phyloP scores from a whole-genome alignment of 192 early-diverging fungal genomes.

The Dimargaris xerosporica region DNA sequence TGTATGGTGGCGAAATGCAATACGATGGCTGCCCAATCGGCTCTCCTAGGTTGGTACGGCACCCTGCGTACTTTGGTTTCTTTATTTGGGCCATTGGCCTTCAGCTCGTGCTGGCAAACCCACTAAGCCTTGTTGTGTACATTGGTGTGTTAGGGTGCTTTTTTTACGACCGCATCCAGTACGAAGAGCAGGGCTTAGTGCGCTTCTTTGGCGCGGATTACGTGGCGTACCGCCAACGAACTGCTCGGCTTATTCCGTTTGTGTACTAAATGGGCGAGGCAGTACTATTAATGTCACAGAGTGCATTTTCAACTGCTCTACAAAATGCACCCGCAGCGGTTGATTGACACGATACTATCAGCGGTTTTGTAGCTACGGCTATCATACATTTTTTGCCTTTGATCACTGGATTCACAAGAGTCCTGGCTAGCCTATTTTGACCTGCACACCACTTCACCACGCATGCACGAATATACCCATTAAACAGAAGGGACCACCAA shows the following conservation, averaged over 20 bases:
- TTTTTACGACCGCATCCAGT: conserved; percentile 57
- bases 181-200: conserved; percentile 61
- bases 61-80: conserved; percentile 92
- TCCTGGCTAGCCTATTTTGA: too few species aligned
- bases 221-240: conserved; percentile 40
- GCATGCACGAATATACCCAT: too few species aligned
- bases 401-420: too few species aligned
- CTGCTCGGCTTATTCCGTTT: conserved; percentile 55
- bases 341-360: too few species aligned
- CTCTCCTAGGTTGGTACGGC: conserved; percentile 49
- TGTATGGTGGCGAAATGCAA: too few species aligned
- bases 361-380: too few species aligned
- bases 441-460: too few species aligned
- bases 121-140: conserved; percentile 53
- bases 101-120: conserved; percentile 68
- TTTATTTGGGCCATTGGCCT: conserved; percentile 78
- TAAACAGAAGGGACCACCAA: too few species aligned
- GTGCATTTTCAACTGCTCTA: too few species aligned
- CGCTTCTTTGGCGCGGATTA: conserved; percentile 77
- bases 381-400: too few species aligned
- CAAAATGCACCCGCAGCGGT: too few species aligned
- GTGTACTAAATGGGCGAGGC: conserved; percentile 27
- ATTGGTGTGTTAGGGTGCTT: conserved; percentile 47
- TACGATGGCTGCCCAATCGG: conserved; percentile 7
- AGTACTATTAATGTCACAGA: too few species aligned